phyloP scores from a whole-genome alignment of 805 yeast species.

The Yarrowia yakushimensis region DNA sequence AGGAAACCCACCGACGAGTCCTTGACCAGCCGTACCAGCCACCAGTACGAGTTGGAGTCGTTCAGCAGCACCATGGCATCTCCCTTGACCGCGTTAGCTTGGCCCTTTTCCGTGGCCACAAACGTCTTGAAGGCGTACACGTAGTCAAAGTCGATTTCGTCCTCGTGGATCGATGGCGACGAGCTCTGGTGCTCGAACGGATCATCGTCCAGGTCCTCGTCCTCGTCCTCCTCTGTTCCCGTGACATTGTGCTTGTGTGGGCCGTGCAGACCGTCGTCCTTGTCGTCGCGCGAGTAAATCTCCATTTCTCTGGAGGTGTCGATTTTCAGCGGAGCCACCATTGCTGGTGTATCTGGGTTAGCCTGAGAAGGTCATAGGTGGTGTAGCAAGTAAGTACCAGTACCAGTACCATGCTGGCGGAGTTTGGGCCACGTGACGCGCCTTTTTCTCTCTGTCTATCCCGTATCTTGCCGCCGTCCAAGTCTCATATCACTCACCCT shows the following conservation, averaged over 20 bases:
- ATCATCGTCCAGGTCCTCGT: conserved; percentile 35
- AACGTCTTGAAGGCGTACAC: conserved; percentile 85
- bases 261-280: background rate
- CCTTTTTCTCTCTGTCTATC: too few species aligned
- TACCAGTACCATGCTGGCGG: too few species aligned
- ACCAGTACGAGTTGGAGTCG: conserved; percentile 94
- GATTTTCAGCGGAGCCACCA: conserved; percentile 24
- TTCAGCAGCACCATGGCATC: conserved; percentile 79
- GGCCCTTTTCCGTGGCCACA: conserved; percentile 89
- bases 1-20: conserved; percentile 85
- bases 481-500: conserved; percentile 21
- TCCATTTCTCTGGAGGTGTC: conserved; percentile 23
- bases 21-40: conserved; percentile 65
- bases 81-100: conserved; percentile 72
- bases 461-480: too few species aligned
- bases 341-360: conserved; percentile 23
- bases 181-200: conserved; percentile 51
- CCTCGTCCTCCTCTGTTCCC: background rate
- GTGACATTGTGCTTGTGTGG: background rate
- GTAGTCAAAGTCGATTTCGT: conserved; percentile 74
- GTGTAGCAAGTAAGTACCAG: too few species aligned
- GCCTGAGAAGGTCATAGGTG: too few species aligned
- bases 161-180: conserved; percentile 51
- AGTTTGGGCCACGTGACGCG: background rate
- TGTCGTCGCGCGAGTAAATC: conserved; percentile 18